Evolutionary conservation across 2,329 filamentous ascomycete species (phyloP).

Genomic region (Sporothrix humicola): DNA sequence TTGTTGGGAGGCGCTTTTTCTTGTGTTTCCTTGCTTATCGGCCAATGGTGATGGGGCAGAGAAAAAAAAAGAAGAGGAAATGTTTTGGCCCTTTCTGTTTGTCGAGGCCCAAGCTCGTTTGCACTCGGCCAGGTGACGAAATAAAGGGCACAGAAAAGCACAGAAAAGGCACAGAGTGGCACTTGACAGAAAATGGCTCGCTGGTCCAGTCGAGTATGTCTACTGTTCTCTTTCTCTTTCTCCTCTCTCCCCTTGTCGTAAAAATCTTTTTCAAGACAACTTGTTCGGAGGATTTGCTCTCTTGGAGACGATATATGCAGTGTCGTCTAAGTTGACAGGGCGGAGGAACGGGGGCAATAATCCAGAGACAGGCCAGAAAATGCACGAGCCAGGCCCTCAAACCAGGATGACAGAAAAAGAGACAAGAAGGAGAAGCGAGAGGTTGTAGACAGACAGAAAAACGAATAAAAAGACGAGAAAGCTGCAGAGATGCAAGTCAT

Average conservation of each 20-base stretch:
- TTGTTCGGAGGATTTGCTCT: neutral
- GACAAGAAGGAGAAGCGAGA: neutral
- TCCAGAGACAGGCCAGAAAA: conserved; percentile 6
- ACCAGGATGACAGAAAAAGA: neutral
- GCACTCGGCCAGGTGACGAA: neutral
- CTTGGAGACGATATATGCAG: conserved; percentile 12
- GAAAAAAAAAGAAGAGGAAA: neutral
- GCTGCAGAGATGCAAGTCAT: too few relatives aligned
- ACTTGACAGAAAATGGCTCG: neutral
- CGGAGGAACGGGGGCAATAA: neutral
- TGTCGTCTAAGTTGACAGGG: conserved; percentile 9
- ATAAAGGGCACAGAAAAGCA: neutral
- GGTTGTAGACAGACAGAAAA: neutral
- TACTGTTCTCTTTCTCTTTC: neutral
- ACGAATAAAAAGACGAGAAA: neutral
- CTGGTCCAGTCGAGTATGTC: neutral
- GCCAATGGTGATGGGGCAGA: neutral
- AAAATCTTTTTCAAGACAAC: neutral
- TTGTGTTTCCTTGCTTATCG: conserved; percentile 15
- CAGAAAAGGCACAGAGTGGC: neutral
- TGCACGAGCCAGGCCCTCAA: conserved; percentile 10
- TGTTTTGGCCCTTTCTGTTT: neutral
- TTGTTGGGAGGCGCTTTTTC: neutral
- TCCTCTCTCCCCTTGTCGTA: neutral
- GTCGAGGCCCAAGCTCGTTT: neutral